Evolutionary conservation across 2,329 filamentous ascomycete genomes (phyloP), one percentile per base, ranked within the genome.

Genomic region (Fusarium newnesense): DNA sequence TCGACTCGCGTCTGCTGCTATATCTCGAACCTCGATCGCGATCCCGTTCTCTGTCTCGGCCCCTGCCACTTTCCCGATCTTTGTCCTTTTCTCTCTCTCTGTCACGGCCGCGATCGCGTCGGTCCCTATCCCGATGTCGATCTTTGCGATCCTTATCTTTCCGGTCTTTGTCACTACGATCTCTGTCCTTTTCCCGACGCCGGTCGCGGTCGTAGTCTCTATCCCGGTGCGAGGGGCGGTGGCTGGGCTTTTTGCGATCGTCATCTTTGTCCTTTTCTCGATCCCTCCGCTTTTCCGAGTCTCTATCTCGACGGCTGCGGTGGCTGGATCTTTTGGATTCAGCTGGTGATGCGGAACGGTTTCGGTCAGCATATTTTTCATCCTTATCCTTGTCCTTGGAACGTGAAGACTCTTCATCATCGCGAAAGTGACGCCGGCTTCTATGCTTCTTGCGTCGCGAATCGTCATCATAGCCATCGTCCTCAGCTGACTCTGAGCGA

Each of bases 331-430:
- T 82, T 72, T 87, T 89, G 42, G 86, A 86, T 15, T 87, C 86
- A 18, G 90, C 88, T 3, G 88, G 88, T 5, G 93, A 94, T 9
- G 87, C 86, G 9, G 92, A 94, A 64, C 92, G 87, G 1, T 91
- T 90, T 57, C 88, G 87, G 53, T 90, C 87, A 18, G 84, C 83
- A 73, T 85, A 77, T 72, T 85, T 84, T 53, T 85, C 82, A 72
- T 83, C 80, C 62, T 73, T 80, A 40, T 82, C 79, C 36, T 85
- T 82, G 72, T 83, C 80, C n/a, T 73, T 80, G 47, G 82, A 73
- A 42, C 80, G 80, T 44, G 79, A 77, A n/a, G 77, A 56, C 70
- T 87, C 84, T 24, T 87, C 87, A 53, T 87, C 85, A 21, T 83
- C 83, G 73, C 83, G 75, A 64, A 85, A 78, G 49, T 83, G 79